phyloP scores from a whole-genome alignment of 495 filamentous ascomycete species.

The Sordaria brevicollis region DNA sequence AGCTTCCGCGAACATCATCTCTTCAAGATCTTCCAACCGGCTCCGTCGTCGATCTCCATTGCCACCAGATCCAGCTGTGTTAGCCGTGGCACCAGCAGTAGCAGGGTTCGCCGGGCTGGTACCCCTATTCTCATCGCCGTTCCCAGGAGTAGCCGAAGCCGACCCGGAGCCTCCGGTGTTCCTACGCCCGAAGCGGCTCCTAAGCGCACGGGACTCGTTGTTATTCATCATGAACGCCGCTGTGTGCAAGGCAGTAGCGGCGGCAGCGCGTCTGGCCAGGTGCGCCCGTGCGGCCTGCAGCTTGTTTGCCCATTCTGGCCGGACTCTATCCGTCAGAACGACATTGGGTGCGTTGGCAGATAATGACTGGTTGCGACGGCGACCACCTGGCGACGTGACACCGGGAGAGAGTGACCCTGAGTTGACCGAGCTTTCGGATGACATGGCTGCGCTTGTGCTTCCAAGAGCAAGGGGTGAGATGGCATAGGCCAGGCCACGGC shows the following conservation, averaged over 20 bases:
- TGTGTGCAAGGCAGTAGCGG: slow-evolving; percentile 88
- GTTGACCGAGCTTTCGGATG: slow-evolving; percentile 45
- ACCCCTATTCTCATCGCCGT: slow-evolving; percentile 19
- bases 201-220: slow-evolving; percentile 33
- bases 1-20: slow-evolving; percentile 98
- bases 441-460: slow-evolving; percentile 55
- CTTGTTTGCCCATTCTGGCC: slow-evolving; percentile 92
- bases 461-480: slow-evolving; percentile 28
- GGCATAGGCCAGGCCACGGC: slow-evolving; percentile 68
- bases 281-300: slow-evolving; percentile 75
- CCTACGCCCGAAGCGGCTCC: slow-evolving; percentile 37
- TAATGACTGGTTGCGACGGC: slow-evolving; percentile 67
- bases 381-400: slow-evolving; percentile 7
- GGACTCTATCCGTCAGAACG: slow-evolving; percentile 81
- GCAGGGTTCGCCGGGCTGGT: slow-evolving; percentile 8
- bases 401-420: slow-evolving; percentile 31
- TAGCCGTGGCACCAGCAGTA: not conserved
- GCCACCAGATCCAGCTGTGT: slow-evolving; percentile 7
- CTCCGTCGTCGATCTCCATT: slow-evolving; percentile 49
- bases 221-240: slow-evolving; percentile 86
- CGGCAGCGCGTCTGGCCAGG: slow-evolving; percentile 75
- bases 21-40: slow-evolving; percentile 80
- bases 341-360: slow-evolving; percentile 72
- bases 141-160: slow-evolving; percentile 17
- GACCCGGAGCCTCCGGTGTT: slow-evolving; percentile 31